Evolutionary conservation across 31 red algal genomes (phyloP).

Genomic region (Asparagopsis taxiformis): DNA sequence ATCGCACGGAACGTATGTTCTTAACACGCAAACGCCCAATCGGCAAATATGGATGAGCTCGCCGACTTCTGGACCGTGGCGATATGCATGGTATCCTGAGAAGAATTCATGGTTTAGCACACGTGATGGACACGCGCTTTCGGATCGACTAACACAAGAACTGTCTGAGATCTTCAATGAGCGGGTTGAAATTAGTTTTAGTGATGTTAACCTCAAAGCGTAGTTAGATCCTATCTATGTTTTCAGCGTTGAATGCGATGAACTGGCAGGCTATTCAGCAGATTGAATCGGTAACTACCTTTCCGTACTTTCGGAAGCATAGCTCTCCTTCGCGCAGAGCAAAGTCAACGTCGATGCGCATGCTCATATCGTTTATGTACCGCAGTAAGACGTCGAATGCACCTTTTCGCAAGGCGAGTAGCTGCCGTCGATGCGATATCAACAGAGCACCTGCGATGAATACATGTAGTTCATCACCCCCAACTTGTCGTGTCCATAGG

Average conservation of each 20-base stretch:
- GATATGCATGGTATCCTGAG: conserved; percentile 70
- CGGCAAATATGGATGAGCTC: conserved; percentile 97
- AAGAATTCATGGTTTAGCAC: conserved; percentile 51
- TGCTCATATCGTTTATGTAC: conserved; percentile 84
- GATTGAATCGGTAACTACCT: background rate
- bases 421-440: conserved; percentile 55
- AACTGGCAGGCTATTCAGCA: background rate
- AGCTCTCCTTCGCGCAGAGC: conserved; percentile 64
- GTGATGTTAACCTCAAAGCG: background rate
- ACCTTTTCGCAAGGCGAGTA: conserved; percentile 37
- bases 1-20: conserved; percentile 64
- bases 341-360: conserved; percentile 70
- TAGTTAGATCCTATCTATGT: background rate
- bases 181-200: conserved; percentile 17
- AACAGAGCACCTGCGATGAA: conserved; percentile 78
- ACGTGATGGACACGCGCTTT: conserved; percentile 39
- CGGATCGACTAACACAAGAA: conserved; percentile 34
- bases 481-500: conserved; percentile 60
- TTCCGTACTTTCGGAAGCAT: conserved; percentile 50
- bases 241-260: background rate
- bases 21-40: conserved; percentile 96
- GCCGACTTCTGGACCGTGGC: conserved; percentile 78
- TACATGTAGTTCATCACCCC: conserved; percentile 75
- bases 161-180: conserved; percentile 25
- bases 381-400: conserved; percentile 69